Base-by-base conservation (phyloP, 495 filamentous ascomycete genomes). In the Daldinia vernicosa region DNA sequence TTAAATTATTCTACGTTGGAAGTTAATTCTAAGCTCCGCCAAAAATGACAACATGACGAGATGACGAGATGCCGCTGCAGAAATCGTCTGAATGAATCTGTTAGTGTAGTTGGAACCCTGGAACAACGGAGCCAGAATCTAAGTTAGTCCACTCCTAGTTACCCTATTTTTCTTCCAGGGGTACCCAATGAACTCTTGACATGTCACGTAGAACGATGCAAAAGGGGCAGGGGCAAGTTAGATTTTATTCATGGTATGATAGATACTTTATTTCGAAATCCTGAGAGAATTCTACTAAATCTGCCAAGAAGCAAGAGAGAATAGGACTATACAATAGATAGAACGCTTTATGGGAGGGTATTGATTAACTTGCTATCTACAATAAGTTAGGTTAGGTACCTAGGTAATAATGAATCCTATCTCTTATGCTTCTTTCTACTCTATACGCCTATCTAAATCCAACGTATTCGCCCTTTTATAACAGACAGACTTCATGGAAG, bases 151-250 rank as follows among this genome's bases (percentile, higher is more conserved):
- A 40, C 24, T 47, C 22, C 35, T 27, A n/a, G n/a, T n/a, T n/a
- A 53, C 54, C 53, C 40, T 63, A 59, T 27, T 45, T 39, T 37
- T 14, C n/a, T 39, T 61, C 52, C 26, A 59, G 58, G 43, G 59
- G 54, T 64, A 63, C 53, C 69, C 69, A 71, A 67, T 71, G 26
- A 59, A 47, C 19, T 26, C 14, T 30, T 27, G 63, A 67, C 63
- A 71, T 63, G 59, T 63, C 63, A 63, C 24, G 6, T 59, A 24
- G 15, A 5, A 54, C 1, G 22, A 35, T 56, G 60, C 30, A 50
- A 55, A 50, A 24, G 11, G 51, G 32, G 24, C 51, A 43, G 63
- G 47, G 22, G 26, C 22, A 47, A 26, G 55, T 43, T 66, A 50
- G 11, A 32, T 27, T 27, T 62, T 11, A 45, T 32, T 64, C 5